Evolutionary conservation across 306 rosid species (phyloP).

Genomic region (Rosa lucieae): DNA sequence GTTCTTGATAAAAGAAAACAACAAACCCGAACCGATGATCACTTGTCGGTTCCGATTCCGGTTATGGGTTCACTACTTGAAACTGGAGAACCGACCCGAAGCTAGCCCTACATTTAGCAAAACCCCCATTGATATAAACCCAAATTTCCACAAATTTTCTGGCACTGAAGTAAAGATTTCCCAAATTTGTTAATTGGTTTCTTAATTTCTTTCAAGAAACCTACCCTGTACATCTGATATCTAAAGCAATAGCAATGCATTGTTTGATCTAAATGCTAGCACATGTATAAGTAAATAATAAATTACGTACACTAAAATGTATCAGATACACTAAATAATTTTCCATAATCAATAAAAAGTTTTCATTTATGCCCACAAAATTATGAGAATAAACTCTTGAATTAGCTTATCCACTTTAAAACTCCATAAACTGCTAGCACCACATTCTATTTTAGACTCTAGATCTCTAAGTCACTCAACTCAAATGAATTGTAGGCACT

Average conservation of each 20-base stretch:
- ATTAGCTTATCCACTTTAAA: background rate
- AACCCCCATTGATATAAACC: background rate
- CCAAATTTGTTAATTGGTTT: background rate
- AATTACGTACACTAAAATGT: background rate
- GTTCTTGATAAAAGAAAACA: too few relatives aligned
- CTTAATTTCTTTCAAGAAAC: background rate
- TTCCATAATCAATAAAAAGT: rapidly evolving
- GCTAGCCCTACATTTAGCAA: too few relatives aligned
- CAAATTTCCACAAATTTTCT: background rate
- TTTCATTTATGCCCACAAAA: background rate
- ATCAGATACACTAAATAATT: background rate
- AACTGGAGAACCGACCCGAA: too few relatives aligned
- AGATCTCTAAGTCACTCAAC: background rate
- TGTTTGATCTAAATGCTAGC: background rate
- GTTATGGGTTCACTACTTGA: too few relatives aligned
- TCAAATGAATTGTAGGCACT: background rate
- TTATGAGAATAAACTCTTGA: background rate
- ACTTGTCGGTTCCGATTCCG: too few relatives aligned
- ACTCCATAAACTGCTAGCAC: background rate
- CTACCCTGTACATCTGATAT: background rate
- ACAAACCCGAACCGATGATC: too few relatives aligned
- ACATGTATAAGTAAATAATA: background rate
- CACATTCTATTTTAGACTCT: background rate
- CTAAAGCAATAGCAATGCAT: background rate
- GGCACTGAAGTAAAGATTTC: background rate